phyloP scores from a whole-genome alignment of 1,284 basidiomycete species.

The Amylostereum chailletii region DNA sequence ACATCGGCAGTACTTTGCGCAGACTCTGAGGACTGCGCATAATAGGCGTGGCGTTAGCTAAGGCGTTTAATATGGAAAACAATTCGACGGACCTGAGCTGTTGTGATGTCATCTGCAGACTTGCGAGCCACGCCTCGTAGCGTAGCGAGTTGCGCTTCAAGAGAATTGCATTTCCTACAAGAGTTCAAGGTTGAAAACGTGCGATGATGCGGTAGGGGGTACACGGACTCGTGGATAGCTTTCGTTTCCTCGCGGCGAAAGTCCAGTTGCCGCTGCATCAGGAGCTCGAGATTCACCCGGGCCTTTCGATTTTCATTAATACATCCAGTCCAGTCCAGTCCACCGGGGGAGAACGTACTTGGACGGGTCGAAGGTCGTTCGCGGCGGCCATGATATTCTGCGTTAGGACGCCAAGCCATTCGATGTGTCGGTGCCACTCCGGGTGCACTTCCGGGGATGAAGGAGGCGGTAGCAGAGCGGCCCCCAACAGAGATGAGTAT shows the following conservation, averaged over 20 bases:
- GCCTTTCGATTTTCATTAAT: slow-evolving; percentile 32
- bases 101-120: slow-evolving; percentile 1
- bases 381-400: slow-evolving; percentile 78
- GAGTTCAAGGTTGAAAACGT: slow-evolving; percentile 5
- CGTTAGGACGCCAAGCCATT: slow-evolving; percentile 69
- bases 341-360: slow-evolving; percentile 31
- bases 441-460: slow-evolving; percentile 25
- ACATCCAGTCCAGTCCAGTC: background rate
- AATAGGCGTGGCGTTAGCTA: too few relatives aligned
- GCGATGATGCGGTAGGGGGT: too few relatives aligned
- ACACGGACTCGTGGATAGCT: slow-evolving; percentile 48
- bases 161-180: slow-evolving; percentile 54
- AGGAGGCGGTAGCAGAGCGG: slow-evolving; percentile 56
- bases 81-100: background rate
- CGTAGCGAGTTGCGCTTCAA: slow-evolving; percentile 53
- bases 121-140: slow-evolving; percentile 32
- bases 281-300: slow-evolving; percentile 59
- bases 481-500: slow-evolving; percentile 56
- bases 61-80: background rate
- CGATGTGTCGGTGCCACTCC: slow-evolving; percentile 59
- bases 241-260: slow-evolving; percentile 60
- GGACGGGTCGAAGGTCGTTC: slow-evolving; percentile 73
- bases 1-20: background rate
- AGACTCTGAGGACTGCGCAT: background rate
- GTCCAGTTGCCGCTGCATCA: slow-evolving; percentile 70